Evolutionary conservation across 2,329 filamentous ascomycete genomes (phyloP).

Genomic region (Myotisia sp.): DNA sequence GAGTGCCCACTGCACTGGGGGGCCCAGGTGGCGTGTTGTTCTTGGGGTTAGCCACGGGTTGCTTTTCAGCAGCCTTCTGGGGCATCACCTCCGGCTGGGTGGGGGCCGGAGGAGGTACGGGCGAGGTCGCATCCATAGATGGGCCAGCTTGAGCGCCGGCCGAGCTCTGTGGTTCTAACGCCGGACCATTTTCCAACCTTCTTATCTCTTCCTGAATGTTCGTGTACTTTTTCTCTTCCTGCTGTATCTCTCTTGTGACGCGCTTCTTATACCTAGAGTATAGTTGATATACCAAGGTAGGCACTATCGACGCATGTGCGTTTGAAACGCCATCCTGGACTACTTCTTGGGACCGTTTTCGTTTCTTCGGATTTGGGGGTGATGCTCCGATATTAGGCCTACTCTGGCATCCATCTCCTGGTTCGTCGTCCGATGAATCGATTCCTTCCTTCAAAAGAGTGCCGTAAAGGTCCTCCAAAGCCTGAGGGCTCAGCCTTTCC

Average conservation of each 20-base stretch:
- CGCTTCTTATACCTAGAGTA: constrained; percentile 61
- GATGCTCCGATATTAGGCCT: constrained; percentile 28
- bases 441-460: constrained; percentile 44
- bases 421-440: constrained; percentile 3
- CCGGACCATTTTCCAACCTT: constrained; percentile 43
- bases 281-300: constrained; percentile 55
- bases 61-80: too few species aligned
- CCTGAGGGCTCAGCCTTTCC: constrained; percentile 58
- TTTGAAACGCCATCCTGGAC: constrained; percentile 53
- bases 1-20: too few species aligned
- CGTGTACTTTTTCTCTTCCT: constrained; percentile 57
- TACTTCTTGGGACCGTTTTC: constrained; percentile 55
- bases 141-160: background rate
- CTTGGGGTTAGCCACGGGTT: too few species aligned
- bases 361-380: constrained; percentile 49
- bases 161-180: background rate
- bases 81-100: too few species aligned
- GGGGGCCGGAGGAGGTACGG: background rate
- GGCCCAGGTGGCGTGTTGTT: too few species aligned
- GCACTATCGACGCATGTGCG: constrained; percentile 53
- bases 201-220: constrained; percentile 53
- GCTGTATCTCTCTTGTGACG: constrained; percentile 53
- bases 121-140: background rate
- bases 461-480: constrained; percentile 65
- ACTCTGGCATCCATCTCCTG: constrained; percentile 2